Evolutionary conservation across 306 rosid species (phyloP), one percentile per base, ranked within the genome.

Genomic region (Senna siamea): DNA sequence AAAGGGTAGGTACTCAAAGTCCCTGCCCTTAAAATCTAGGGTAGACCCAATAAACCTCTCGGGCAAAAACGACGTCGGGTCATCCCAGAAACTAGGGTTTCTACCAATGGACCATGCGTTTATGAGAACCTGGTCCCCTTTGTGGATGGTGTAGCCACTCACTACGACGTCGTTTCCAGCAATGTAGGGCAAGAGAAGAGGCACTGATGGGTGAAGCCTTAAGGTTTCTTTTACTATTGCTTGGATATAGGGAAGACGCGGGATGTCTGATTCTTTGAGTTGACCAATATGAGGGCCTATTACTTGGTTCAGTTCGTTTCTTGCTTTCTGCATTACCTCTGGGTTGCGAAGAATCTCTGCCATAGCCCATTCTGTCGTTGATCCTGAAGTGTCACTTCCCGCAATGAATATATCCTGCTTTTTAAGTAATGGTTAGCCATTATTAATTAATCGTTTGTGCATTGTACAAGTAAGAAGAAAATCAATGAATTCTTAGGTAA

Each of bases 341-440:
- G 93, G 85, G 55, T 83, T 83, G 2, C 37, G 72, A 11, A 88
- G 73, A 51, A 88, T 81, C 47, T 88, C 90, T 22, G 93, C 81
- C 93, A 88, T 83, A n/a, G 87, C 87, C 93, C 93, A 88, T 37
- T 88, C 93, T 13, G 81, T 74, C 53, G 88, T 85, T 68, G 77
- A 72, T 34, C 86, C 92, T 9, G 88, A 80, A 2, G 92, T 85
- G 51, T 88, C 92, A 57, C 88, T 85, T 20, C 89, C 92, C 1
- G 88, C 89, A 0, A 88, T 81, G 15, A 85, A 85, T 59, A 88
- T 67, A 85, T 88, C 92, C 92, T 87, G 78, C 37, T n/a, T n/a
- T n/a, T n/a, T n/a, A n/a, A n/a, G n/a, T n/a, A n/a, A n/a, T n/a
- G n/a, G n/a, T n/a, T n/a, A n/a, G n/a, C n/a, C n/a, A n/a, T n/a